Percentiles rank a stretch among this genome's conserved stretches.
phyloP scores from a whole-genome alignment of 2,329 filamentous ascomycete species.

The Teratosphaeria zuluensis region DNA sequence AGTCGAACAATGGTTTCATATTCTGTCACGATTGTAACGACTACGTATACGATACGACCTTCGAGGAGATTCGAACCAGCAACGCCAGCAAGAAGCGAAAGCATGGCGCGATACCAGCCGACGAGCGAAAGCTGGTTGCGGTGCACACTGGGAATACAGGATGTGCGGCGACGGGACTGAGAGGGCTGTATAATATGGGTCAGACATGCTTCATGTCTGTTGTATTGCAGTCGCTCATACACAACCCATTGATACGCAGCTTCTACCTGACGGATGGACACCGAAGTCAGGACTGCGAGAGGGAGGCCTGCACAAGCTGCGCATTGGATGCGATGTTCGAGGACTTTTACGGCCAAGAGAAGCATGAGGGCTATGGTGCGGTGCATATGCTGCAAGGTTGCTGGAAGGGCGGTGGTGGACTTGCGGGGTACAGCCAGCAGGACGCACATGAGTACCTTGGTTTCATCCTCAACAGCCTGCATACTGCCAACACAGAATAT shows the following conservation, averaged over 20 bases:
- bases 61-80: conserved; percentile 64
- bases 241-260: conserved; percentile 83
- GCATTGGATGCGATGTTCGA: conserved; percentile 54
- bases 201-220: conserved; percentile 98
- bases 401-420: conserved; percentile 64
- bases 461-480: conserved; percentile 84
- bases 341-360: conserved; percentile 59
- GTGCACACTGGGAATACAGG: conserved; percentile 70
- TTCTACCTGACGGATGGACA: conserved; percentile 91
- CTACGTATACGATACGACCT: conserved; percentile 70
- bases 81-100: conserved; percentile 56
- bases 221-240: conserved; percentile 83
- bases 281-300: conserved; percentile 61
- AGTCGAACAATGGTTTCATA: conserved; percentile 63
- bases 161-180: conserved; percentile 76
- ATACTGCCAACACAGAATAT: conserved; percentile 57
- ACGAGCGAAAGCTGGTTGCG: conserved; percentile 60
- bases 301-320: conserved; percentile 49
- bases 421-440: conserved; percentile 85
- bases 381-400: conserved; percentile 81
- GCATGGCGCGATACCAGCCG: conserved; percentile 43
- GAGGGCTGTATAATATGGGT: conserved; percentile 95
- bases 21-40: conserved; percentile 78
- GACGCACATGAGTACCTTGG: conserved; percentile 97
- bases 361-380: conserved; percentile 81